Evolutionary conservation across 164 flowering plant species (phyloP).

Genomic region (Aristolochia californica): DNA sequence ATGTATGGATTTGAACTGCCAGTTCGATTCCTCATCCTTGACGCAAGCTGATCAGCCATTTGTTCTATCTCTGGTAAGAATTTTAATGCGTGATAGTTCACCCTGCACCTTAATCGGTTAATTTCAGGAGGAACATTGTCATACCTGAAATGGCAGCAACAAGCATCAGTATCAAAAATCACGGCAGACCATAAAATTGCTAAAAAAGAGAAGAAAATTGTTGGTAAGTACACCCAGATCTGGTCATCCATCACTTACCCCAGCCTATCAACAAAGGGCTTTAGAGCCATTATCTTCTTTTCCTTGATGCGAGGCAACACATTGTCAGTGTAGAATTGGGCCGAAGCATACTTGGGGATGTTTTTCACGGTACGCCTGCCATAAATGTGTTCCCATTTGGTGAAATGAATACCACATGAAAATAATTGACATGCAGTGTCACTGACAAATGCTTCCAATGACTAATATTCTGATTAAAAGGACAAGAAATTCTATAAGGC

Average conservation of each 20-base stretch:
- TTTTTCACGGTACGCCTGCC: slow-evolving; percentile 88
- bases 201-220: neutral
- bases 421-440: no score
- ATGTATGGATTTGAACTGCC: slow-evolving; percentile 75
- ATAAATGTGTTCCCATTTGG: neutral
- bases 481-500: no score
- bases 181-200: neutral
- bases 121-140: slow-evolving; percentile 94
- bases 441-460: neutral
- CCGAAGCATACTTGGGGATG: slow-evolving; percentile 97
- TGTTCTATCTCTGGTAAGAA: slow-evolving; percentile 90
- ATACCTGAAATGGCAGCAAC: slow-evolving; percentile 39
- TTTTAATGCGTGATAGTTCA: slow-evolving; percentile 89
- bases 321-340: slow-evolving; percentile 94
- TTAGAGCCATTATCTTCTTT: slow-evolving; percentile 98
- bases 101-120: slow-evolving; percentile 90
- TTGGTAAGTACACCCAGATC: neutral
- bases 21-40: slow-evolving; percentile 94
- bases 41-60: slow-evolving; percentile 75
- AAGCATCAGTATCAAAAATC: no score
- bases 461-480: no score
- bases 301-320: slow-evolving; percentile 93
- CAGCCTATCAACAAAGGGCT: slow-evolving; percentile 96
- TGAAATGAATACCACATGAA: no score
- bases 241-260: slow-evolving; percentile 48